Base-by-base conservation (phyloP, 2,329 filamentous ascomycete species). In the Fusarium marasasianum region DNA sequence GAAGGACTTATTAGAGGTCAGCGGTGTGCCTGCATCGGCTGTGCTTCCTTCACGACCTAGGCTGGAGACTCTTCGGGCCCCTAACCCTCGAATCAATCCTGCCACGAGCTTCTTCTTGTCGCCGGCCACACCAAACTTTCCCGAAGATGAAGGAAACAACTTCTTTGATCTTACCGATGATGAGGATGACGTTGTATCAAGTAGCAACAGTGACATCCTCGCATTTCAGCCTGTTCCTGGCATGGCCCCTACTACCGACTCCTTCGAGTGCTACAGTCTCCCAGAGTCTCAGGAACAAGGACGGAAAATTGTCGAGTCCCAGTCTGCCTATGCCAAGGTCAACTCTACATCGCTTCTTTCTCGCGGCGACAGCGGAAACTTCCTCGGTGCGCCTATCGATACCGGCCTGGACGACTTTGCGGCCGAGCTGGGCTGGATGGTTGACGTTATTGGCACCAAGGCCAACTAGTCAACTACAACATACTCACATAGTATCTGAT, bases 381-480 rank as follows among this genome's bases (percentile, higher is more conserved):
- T 83, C 22, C 77, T 85, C 6, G 80, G 79, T 14, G 74, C 78
- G 44, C 83, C 82, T 6, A 79, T 81, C 47, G 82, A 84, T 54
- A 79, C 80, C 9, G 82, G 81, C 29, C 75, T 85, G 10, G 83
- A 85, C 53, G 82, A 85, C 63, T 83, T 86, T 70, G 81, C 79
- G 47, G 81, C 72, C 57, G 88, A 89, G 77, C 80, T 89, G 69
- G 83, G 85, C 61, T 89, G 87, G 87, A 86, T 89, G 78, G 85
- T 84, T 17, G 83, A 85, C 38, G 80, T 84, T 31, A 87, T 89
- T 70, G 81, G 82, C 57, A 80, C 76, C 35, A 82, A 81, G 72
- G 56, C 60, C 20, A 48, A 70, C 53, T 80, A 63, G 48, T 26
- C 18, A 20, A 14, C 15, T 44, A 35, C 22, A 33, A 44, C 31